Percentiles rank a stretch among this genome's conserved stretches.
These are phyloP conservation scores for Syzygium aromaticum DNA, from an alignment of 345 rosid genomes.

Conservation along the genomic window DNA sequence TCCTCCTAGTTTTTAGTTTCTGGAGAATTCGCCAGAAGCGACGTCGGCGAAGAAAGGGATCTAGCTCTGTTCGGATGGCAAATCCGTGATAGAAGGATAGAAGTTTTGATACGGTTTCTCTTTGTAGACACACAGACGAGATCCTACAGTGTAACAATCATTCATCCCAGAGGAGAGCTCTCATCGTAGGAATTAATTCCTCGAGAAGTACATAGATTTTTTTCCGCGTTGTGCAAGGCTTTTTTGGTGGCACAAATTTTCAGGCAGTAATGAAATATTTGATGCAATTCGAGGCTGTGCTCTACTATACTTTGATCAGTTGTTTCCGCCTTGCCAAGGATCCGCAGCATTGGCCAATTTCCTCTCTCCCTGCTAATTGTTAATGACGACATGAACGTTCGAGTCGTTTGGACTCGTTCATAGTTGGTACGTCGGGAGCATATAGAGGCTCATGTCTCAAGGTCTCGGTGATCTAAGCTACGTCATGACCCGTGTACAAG, in stretches of 20 bases:
- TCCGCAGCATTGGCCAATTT: neutral
- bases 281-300: neutral
- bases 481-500: neutral
- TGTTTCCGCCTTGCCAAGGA: neutral
- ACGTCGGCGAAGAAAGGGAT: slow-evolving; percentile 57
- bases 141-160: neutral
- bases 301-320: neutral
- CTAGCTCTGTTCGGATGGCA: slow-evolving; percentile 43
- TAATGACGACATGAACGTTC: neutral
- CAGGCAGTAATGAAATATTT: neutral
- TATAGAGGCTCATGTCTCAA: neutral
- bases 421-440: neutral
- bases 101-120: neutral
- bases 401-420: neutral
- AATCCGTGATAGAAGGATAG: slow-evolving; percentile 18
- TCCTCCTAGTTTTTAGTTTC: slow-evolving; percentile 52
- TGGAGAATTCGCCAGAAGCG: slow-evolving; percentile 77
- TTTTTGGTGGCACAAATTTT: neutral
- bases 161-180: neutral
- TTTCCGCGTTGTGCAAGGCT: neutral
- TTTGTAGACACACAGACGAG: neutral
- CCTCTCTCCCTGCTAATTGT: neutral
- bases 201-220: neutral
- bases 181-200: neutral
- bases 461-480: neutral